phyloP scores from a whole-genome alignment of 495 filamentous ascomycete genomes.

The Choiromyces venosus region DNA sequence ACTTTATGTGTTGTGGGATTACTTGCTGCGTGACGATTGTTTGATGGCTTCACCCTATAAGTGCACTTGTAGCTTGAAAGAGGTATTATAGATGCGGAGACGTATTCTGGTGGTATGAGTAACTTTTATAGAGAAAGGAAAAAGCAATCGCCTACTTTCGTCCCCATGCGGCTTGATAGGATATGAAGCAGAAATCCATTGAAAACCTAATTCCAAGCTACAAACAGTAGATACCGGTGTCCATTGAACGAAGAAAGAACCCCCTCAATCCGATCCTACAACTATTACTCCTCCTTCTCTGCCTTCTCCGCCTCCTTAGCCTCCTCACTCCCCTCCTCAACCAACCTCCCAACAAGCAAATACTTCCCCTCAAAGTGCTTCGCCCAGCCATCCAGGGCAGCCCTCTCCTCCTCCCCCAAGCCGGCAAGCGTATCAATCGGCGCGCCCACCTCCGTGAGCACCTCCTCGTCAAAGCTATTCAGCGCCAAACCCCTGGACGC shows the following conservation, averaged over 20 bases:
- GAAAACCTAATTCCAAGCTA: not conserved
- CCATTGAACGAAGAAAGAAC: conserved; percentile 4
- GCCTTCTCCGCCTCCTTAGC: conserved; percentile 42
- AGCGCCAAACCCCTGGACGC: conserved; percentile 84
- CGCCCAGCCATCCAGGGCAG: conserved; percentile 83
- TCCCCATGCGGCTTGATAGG: not conserved
- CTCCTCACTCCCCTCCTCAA: conserved; percentile 61
- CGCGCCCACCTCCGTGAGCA: conserved; percentile 86
- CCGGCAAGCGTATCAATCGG: conserved; percentile 77
- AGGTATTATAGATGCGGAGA: not conserved
- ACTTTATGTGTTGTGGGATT: not conserved
- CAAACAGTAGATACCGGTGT: not conserved
- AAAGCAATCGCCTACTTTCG: not conserved
- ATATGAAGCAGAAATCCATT: not conserved
- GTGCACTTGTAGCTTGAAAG: not conserved
- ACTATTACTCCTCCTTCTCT: not conserved
- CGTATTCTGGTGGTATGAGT: not conserved
- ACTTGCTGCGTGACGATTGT: not conserved
- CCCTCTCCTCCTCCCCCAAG: conserved; percentile 69
- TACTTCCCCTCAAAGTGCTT: conserved; percentile 92
- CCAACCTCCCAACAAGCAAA: conserved; percentile 83
- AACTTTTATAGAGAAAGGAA: not conserved
- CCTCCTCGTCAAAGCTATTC: conserved; percentile 91
- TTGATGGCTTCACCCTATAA: not conserved
- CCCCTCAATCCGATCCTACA: not conserved